These are phyloP conservation scores for Cladosporium sphaerospermum DNA, from an alignment of 2,329 filamentous ascomycete genomes.

Conservation along the genomic window DNA sequence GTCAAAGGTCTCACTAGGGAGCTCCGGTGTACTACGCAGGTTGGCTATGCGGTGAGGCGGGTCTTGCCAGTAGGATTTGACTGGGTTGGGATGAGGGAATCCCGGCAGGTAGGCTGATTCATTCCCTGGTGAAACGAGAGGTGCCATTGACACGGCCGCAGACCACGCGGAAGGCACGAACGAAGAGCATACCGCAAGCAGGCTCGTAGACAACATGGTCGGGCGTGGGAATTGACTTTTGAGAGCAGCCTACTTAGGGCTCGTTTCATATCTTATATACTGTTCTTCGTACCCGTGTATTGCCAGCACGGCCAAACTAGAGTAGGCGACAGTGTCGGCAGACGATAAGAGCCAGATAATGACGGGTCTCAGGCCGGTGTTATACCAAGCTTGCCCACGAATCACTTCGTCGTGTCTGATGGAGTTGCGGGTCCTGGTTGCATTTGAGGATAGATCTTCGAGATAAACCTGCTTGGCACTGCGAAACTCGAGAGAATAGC, in stretches of 20 bases:
- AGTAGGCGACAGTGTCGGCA: neutral
- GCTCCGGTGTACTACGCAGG: conserved; percentile 19
- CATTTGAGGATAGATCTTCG: neutral
- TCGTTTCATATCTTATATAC: neutral
- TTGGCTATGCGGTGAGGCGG: conserved; percentile 34
- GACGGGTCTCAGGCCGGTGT: neutral
- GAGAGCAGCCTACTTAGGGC: neutral
- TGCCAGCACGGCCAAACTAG: neutral
- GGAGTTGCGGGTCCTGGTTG: neutral
- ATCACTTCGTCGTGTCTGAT: neutral
- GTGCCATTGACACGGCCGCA: neutral
- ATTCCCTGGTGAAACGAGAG: neutral
- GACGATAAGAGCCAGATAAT: neutral
- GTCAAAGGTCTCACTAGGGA: conserved; percentile 25
- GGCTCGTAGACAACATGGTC: neutral
- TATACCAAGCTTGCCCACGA: neutral
- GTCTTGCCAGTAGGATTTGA: conserved; percentile 38
- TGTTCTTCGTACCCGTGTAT: neutral
- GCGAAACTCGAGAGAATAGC: too few relatives aligned
- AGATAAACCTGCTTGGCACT: conserved; percentile 3
- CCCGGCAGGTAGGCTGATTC: conserved; percentile 12
- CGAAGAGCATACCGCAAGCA: neutral
- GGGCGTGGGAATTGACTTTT: neutral
- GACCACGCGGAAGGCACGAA: neutral
- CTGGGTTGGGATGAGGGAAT: conserved; percentile 29